Conservation (phyloP, 495 filamentous ascomycete species). For the Penicillium alfredii region DNA sequence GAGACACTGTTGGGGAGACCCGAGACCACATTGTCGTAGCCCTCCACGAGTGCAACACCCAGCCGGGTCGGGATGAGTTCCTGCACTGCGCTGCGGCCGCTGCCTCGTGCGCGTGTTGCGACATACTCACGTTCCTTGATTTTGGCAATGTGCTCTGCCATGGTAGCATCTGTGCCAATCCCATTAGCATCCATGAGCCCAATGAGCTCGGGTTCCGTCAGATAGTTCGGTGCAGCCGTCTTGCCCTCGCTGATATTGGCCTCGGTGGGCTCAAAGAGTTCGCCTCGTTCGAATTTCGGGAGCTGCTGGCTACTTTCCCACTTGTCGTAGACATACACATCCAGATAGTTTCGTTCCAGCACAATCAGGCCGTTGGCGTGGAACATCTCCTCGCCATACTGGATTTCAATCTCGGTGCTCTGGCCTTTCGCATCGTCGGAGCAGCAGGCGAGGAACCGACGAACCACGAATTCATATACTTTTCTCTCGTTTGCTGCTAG, state of each 20-base stretch:
- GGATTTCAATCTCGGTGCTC: slow-evolving; percentile 74
- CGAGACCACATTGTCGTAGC: slow-evolving; percentile 74
- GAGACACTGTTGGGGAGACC: slow-evolving; percentile 71
- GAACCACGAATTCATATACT: slow-evolving; percentile 91
- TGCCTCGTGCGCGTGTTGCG: slow-evolving; percentile 51
- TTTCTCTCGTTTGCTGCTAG: slow-evolving; percentile 62
- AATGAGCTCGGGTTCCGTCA: slow-evolving; percentile 97
- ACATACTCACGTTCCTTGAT: slow-evolving; percentile 88
- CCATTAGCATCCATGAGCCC: slow-evolving; percentile 97
- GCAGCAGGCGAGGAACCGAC: slow-evolving; percentile 92
- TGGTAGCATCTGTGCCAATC: slow-evolving; percentile 96
- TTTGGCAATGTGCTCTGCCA: slow-evolving; percentile 97
- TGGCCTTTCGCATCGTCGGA: slow-evolving; percentile 88
- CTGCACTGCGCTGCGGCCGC: slow-evolving; percentile 54
- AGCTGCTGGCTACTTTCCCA: slow-evolving; percentile 86
- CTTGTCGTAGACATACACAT: slow-evolving; percentile 93
- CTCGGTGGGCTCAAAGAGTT: slow-evolving; percentile 82
- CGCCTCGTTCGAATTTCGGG: slow-evolving; percentile 68
- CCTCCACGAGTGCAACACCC: slow-evolving; percentile 84
- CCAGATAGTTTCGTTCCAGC: slow-evolving; percentile 81
- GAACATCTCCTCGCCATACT: slow-evolving; percentile 80
- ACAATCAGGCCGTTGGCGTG: slow-evolving; percentile 78
- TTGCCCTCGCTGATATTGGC: slow-evolving; percentile 84
- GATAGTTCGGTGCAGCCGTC: slow-evolving; percentile 73
- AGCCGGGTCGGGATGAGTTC: slow-evolving; percentile 89